Evolutionary conservation across 331 rosid species (phyloP).

Genomic region (Malus hybrid): DNA sequence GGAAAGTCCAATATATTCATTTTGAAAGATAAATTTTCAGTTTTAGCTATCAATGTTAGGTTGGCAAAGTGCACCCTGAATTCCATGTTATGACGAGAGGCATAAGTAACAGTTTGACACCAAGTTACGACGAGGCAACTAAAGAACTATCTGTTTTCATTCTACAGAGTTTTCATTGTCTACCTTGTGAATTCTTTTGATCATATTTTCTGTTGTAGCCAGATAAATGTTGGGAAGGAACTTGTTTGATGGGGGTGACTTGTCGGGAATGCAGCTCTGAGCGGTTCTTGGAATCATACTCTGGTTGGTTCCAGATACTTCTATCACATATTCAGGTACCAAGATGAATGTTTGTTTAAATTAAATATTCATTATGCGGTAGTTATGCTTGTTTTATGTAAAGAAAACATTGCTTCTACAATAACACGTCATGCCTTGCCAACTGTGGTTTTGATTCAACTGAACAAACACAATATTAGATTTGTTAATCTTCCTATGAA

Average conservation of each 20-base stretch:
- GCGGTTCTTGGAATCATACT: constrained; percentile 61
- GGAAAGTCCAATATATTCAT: not conserved
- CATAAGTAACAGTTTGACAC: not conserved
- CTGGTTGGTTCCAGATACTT: constrained; percentile 57
- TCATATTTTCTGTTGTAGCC: constrained; percentile 43
- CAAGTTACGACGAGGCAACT: not conserved
- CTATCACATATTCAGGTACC: constrained; percentile 57
- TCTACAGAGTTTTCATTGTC: not conserved
- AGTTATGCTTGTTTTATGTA: not conserved
- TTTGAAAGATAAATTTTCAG: not conserved
- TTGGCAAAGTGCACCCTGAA: not conserved
- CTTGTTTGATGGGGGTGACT: constrained; percentile 72
- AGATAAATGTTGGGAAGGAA: constrained; percentile 87
- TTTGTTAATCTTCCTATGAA: not conserved
- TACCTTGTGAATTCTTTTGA: constrained; percentile 1
- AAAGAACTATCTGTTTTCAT: not conserved
- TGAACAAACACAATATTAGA: not conserved
- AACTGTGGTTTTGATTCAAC: not conserved
- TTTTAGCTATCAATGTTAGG: not conserved
- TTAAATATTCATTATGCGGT: not conserved
- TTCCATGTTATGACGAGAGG: not conserved
- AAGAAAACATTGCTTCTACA: not conserved
- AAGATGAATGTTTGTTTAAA: not conserved
- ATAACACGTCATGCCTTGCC: not conserved
- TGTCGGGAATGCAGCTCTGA: constrained; percentile 60